Conservation (phyloP, 2,329 filamentous ascomycete genomes). For the Periconia sp. region DNA sequence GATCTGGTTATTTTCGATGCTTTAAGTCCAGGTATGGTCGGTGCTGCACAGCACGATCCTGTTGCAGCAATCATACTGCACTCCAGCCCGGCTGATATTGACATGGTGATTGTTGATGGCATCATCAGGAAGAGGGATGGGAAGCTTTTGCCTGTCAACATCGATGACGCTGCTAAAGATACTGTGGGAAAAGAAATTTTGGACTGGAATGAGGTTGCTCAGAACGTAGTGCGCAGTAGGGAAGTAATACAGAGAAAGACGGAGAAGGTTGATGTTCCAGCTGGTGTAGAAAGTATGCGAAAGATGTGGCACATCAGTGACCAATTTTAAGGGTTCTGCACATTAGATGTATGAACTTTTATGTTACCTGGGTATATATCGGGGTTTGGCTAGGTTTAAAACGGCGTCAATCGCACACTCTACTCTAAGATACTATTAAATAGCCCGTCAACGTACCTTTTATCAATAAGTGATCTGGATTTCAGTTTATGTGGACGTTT, state of each 20-base stretch:
- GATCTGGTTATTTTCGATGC: constrained; percentile 54
- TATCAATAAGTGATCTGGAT: too few species aligned
- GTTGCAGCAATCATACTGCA: constrained; percentile 49
- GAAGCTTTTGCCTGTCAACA: constrained; percentile 25
- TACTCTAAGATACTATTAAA: too few species aligned
- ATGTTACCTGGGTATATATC: too few species aligned
- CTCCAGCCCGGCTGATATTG: constrained; percentile 45
- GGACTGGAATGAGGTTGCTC: constrained; percentile 36
- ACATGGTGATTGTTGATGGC: constrained; percentile 50
- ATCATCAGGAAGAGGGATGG: constrained; percentile 43
- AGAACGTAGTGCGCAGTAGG: constrained; percentile 29
- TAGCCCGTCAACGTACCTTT: too few species aligned
- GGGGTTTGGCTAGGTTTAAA: too few species aligned
- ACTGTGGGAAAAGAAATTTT: constrained; percentile 14
- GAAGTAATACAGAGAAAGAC: constrained; percentile 33
- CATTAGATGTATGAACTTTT: too few species aligned
- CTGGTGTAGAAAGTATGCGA: constrained; percentile 13
- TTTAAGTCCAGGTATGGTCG: constrained; percentile 45
- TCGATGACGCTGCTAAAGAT: constrained; percentile 21
- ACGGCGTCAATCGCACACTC: too few species aligned
- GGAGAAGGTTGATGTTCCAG: constrained; percentile 30
- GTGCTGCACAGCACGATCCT: constrained; percentile 45
- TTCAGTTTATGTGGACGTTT: too few species aligned
- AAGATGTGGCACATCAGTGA: constrained; percentile 17
- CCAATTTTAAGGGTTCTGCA: not conserved